These are phyloP conservation scores for Fusarium globosum DNA, from an alignment of 2,329 filamentous ascomycete species.

Conservation along the genomic window DNA sequence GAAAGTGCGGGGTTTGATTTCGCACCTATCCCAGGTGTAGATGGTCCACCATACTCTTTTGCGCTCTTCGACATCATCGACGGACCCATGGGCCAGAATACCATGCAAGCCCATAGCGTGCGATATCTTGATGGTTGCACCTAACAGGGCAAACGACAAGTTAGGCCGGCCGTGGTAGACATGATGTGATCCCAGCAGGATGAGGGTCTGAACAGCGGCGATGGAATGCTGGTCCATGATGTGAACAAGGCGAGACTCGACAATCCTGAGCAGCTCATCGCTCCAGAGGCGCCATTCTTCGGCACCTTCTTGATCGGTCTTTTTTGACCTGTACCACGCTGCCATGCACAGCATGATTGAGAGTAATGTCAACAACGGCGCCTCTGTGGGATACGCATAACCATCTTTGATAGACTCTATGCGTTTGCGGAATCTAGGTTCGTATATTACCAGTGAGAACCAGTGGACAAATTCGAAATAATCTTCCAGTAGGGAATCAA, in stretches of 20 bases:
- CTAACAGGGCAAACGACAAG: background rate
- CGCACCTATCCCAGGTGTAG: background rate
- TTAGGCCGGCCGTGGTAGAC: background rate
- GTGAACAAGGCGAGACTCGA: background rate
- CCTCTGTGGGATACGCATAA: no score
- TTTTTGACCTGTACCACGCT: no score
- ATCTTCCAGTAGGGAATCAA: no score
- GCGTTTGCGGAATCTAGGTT: no score
- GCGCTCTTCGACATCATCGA: background rate
- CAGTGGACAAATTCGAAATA: no score
- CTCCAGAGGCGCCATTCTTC: background rate
- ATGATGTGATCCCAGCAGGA: background rate
- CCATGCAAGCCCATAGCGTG: background rate
- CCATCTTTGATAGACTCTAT: no score
- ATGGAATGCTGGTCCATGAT: background rate
- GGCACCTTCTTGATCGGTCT: no score
- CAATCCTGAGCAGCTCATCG: background rate
- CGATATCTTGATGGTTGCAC: background rate
- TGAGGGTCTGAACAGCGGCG: background rate
- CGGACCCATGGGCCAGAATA: background rate
- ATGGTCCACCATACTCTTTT: background rate
- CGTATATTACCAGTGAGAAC: no score
- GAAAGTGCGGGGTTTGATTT: no score
- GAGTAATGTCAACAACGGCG: no score
- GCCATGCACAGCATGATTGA: no score